These are phyloP conservation scores for Podila horticola DNA, from an alignment of 192 early-diverging fungal genomes.

Conservation along the genomic window DNA sequence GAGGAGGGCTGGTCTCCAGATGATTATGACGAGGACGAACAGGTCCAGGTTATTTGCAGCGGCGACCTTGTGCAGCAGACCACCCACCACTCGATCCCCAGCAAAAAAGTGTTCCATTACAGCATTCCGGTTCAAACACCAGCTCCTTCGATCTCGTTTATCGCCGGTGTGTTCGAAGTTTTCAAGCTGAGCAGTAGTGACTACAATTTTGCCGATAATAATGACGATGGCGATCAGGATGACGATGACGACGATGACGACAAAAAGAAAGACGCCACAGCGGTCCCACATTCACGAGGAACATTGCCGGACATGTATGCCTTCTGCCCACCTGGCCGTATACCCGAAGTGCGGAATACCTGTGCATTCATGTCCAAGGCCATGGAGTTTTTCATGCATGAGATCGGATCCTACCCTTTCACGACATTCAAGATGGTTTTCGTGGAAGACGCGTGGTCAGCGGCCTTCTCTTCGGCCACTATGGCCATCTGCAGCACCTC, in stretches of 20 bases:
- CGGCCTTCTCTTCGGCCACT: slow-evolving; percentile 79
- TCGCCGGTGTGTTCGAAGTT: slow-evolving; percentile 60
- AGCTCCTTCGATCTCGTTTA: slow-evolving; percentile 79
- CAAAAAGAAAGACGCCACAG: slow-evolving; percentile 27
- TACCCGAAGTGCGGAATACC: slow-evolving; percentile 62
- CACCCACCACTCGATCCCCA: slow-evolving; percentile 65
- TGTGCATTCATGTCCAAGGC: slow-evolving; percentile 59
- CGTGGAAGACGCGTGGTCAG: slow-evolving; percentile 76
- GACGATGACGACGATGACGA: slow-evolving; percentile 6
- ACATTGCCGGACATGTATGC: slow-evolving; percentile 69
- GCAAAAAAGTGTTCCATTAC: slow-evolving; percentile 75
- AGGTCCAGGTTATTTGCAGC: slow-evolving; percentile 68
- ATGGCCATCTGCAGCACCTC: slow-evolving; percentile 78
- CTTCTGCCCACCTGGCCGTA: slow-evolving; percentile 72
- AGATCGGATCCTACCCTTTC: slow-evolving; percentile 91
- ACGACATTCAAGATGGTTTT: slow-evolving; percentile 89
- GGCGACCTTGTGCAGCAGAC: slow-evolving; percentile 77
- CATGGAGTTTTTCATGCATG: slow-evolving; percentile 87
- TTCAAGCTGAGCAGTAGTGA: slow-evolving; percentile 35
- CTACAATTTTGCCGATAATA: slow-evolving; percentile 24
- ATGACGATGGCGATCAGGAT: slow-evolving; percentile 18
- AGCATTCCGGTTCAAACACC: slow-evolving; percentile 72
- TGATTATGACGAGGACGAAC: slow-evolving; percentile 59
- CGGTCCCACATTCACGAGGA: slow-evolving; percentile 23
- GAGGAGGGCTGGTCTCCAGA: slow-evolving; percentile 48